Evolutionary conservation across 2,329 filamentous ascomycete genomes (phyloP).

Genomic region (Clonostachys solani): DNA sequence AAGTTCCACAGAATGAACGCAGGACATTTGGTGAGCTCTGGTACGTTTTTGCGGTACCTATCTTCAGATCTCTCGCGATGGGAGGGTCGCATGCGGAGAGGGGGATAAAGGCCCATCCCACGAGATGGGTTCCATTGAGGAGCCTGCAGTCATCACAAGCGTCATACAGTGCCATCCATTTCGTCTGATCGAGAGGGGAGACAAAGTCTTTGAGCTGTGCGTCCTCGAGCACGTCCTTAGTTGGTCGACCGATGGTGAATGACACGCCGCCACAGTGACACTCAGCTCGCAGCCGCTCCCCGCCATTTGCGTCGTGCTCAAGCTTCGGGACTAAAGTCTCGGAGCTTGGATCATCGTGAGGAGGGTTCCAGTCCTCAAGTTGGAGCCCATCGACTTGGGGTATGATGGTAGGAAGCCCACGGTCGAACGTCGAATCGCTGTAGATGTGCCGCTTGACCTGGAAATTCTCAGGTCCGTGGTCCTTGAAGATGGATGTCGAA

Average conservation of each 20-base stretch:
- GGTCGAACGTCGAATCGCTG: slow-evolving; percentile 26
- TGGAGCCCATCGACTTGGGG: slow-evolving; percentile 19
- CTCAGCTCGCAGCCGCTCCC: slow-evolving; percentile 31
- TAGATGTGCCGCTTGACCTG: slow-evolving; percentile 27
- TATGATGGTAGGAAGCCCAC: slow-evolving; percentile 28
- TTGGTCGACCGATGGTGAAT: slow-evolving; percentile 37
- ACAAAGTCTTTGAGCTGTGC: slow-evolving; percentile 19
- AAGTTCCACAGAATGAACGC: slow-evolving; percentile 39
- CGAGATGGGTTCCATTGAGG: slow-evolving; percentile 31
- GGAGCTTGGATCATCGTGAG: slow-evolving; percentile 14
- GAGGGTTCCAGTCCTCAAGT: slow-evolving; percentile 28
- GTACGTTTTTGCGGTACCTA: slow-evolving; percentile 39
- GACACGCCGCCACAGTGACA: slow-evolving; percentile 43
- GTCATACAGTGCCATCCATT: slow-evolving; percentile 37
- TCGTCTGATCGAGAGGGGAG: slow-evolving; percentile 27
- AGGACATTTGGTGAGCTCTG: slow-evolving; percentile 28
- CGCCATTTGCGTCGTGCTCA: slow-evolving; percentile 22
- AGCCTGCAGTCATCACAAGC: slow-evolving; percentile 39
- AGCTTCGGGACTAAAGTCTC: slow-evolving; percentile 15
- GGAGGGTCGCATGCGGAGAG: slow-evolving; percentile 25
- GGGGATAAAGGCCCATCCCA: slow-evolving; percentile 37
- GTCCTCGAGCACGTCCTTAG: slow-evolving; percentile 17
- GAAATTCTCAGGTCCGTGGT: slow-evolving; percentile 26
- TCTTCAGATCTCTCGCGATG: slow-evolving; percentile 25
- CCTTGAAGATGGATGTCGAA: slow-evolving; percentile 31